Conservation (phyloP, 495 filamentous ascomycete species). For the Penicillium salamii region DNA sequence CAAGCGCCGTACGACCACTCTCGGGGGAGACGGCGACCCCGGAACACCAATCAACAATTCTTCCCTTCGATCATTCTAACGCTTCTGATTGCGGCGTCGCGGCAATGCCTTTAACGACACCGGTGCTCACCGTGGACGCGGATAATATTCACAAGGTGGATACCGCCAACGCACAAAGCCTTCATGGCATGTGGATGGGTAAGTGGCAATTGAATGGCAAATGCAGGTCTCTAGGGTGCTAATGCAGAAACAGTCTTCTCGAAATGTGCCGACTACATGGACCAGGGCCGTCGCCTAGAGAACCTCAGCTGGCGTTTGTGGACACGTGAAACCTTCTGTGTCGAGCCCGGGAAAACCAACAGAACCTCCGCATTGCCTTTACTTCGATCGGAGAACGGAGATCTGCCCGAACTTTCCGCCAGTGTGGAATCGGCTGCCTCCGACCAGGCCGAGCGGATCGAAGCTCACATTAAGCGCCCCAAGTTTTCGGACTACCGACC, state of each 20-base stretch:
- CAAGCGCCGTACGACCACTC: constrained; percentile 51
- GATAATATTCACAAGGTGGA: constrained; percentile 91
- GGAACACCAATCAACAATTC: constrained; percentile 28
- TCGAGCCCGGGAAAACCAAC: constrained; percentile 61
- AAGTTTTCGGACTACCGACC: constrained; percentile 42
- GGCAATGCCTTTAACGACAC: constrained; percentile 63
- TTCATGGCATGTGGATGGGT: constrained; percentile 99
- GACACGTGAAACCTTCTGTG: constrained; percentile 95
- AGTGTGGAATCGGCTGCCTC: constrained; percentile 84
- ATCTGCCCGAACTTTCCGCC: constrained; percentile 83
- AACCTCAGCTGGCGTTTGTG: constrained; percentile 96
- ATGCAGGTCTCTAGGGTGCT: background rate
- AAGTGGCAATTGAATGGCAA: constrained; percentile 40
- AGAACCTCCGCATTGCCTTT: constrained; percentile 42
- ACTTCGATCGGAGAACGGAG: constrained; percentile 45
- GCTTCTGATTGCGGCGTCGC: constrained; percentile 22
- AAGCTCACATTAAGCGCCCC: constrained; percentile 57
- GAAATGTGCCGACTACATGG: constrained; percentile 89
- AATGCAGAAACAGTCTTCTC: constrained; percentile 69
- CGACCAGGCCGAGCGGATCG: constrained; percentile 67
- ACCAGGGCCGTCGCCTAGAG: constrained; percentile 87
- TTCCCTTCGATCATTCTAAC: background rate
- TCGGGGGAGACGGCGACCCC: constrained; percentile 53
- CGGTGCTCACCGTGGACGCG: constrained; percentile 79
- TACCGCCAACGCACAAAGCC: constrained; percentile 84